Evolutionary conservation across 257 asterid genomes (phyloP).

Genomic region (Perilla frutescens): DNA sequence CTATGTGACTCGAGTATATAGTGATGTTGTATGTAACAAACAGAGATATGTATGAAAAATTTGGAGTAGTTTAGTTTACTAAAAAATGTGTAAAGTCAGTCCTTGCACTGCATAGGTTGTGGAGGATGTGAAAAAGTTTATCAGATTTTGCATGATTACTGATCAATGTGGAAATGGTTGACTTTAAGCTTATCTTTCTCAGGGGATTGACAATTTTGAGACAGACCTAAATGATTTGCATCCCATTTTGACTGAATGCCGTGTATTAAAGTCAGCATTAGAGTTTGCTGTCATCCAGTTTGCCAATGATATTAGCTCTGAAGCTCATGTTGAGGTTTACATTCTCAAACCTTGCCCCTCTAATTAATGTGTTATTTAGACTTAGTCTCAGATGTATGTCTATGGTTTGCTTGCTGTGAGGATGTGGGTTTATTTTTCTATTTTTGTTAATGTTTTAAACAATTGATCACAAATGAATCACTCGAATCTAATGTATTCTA

Average conservation of each 20-base stretch:
- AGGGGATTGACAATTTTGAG: constrained; percentile 86
- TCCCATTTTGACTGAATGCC: constrained; percentile 95
- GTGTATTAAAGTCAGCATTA: constrained; percentile 75
- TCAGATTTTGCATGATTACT: constrained; percentile 24
- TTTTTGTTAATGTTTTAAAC: constrained; percentile 13
- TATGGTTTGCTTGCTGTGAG: constrained; percentile 24
- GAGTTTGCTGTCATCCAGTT: constrained; percentile 90
- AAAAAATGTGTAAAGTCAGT: constrained; percentile 9
- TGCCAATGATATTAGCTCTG: constrained; percentile 98
- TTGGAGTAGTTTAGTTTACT: not conserved
- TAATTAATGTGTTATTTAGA: constrained; percentile 1
- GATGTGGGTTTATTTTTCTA: constrained; percentile 8
- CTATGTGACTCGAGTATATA: constrained; percentile 8
- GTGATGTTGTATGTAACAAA: constrained; percentile 2
- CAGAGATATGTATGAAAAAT: not conserved
- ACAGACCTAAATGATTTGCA: constrained; percentile 72
- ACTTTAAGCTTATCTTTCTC: constrained; percentile 34
- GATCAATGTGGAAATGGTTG: constrained; percentile 23
- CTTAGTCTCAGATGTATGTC: constrained; percentile 14
- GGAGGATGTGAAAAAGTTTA: not conserved
- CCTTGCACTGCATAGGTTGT: constrained; percentile 32
- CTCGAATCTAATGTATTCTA: constrained; percentile 15
- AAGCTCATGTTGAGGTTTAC: constrained; percentile 95
- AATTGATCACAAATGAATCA: constrained; percentile 3
- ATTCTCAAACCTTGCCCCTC: constrained; percentile 33